Evolutionary conservation across 2,329 filamentous ascomycete species (phyloP).

Genomic region (Hypoxylon sp.): DNA sequence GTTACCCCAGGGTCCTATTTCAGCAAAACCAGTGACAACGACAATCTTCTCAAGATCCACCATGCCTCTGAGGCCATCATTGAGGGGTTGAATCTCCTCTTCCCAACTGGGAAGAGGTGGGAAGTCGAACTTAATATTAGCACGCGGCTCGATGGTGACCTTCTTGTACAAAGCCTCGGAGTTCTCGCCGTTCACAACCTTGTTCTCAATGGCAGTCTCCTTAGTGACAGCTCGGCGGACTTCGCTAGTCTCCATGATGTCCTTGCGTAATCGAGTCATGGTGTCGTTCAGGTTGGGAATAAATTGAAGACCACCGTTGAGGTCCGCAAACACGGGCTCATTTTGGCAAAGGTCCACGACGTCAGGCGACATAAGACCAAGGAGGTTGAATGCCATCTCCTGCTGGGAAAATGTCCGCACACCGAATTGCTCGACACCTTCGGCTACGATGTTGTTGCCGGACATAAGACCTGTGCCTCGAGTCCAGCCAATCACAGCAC

Average conservation of each 20-base stretch:
- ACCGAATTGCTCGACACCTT: conserved; percentile 94
- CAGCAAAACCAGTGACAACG: conserved; percentile 94
- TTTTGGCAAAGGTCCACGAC: conserved; percentile 95
- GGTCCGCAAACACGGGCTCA: conserved; percentile 94
- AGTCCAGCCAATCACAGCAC: conserved; percentile 98
- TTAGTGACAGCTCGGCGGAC: conserved; percentile 93
- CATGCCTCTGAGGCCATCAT: conserved; percentile 92
- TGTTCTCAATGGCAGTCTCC: conserved; percentile 96
- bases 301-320: conserved; percentile 98
- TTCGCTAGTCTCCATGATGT: conserved; percentile 94
- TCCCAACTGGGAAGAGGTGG: conserved; percentile 92
- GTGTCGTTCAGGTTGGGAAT: conserved; percentile 93
- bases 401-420: conserved; percentile 99
- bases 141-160: conserved; percentile 89
- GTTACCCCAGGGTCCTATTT: conserved; percentile 98
- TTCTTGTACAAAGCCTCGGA: conserved; percentile 95
- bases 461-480: conserved; percentile 98
- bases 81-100: conserved; percentile 86
- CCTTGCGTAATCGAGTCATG: conserved; percentile 92
- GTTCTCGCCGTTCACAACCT: conserved; percentile 92
- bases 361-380: conserved; percentile 92
- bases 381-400: conserved; percentile 99
- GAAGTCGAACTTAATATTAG: conserved; percentile 98
- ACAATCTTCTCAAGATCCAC: conserved; percentile 98
- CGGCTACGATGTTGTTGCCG: conserved; percentile 96